These are phyloP conservation scores for Leishmania tropica DNA, from an alignment of 208 protist genomes.

Conservation along the genomic window DNA sequence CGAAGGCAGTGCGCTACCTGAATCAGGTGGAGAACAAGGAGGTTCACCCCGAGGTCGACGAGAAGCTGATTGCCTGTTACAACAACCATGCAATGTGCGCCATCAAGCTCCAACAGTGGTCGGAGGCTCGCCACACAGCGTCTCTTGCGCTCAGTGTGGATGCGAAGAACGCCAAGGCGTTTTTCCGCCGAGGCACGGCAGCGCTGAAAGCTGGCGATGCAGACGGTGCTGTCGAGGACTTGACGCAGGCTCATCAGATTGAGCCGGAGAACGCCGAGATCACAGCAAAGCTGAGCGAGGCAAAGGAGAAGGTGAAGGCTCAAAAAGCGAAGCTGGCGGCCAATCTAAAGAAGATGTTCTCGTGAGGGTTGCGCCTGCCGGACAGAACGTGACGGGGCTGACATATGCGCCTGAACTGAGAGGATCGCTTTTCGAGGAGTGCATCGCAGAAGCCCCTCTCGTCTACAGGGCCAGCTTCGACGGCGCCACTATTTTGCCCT, in stretches of 20 bases:
- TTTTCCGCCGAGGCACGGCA: conserved; percentile 84
- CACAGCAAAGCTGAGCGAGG: conserved; percentile 67
- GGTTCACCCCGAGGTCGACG: conserved; percentile 46
- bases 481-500: not conserved
- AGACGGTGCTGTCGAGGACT: conserved; percentile 70
- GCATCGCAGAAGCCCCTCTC: conserved; percentile 3
- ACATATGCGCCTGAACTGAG: not conserved
- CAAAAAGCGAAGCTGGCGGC: conserved; percentile 83
- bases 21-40: conserved; percentile 44
- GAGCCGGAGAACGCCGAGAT: conserved; percentile 83
- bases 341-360: conserved; percentile 90
- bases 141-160: conserved; percentile 70
- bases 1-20: conserved; percentile 80
- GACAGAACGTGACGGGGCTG: not conserved
- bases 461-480: not conserved
- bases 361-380: conserved; percentile 22
- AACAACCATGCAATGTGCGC: conserved; percentile 87
- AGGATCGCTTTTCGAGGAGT: conserved; percentile 14
- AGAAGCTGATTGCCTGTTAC: conserved; percentile 84
- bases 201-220: conserved; percentile 59
- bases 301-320: conserved; percentile 73
- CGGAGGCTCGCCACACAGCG: conserved; percentile 55
- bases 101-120: conserved; percentile 67
- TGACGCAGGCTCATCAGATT: conserved; percentile 54
- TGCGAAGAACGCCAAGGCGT: conserved; percentile 79